Conservation (phyloP, 371 early-diverging fungal genomes). For the Apophysomyces trapeziformis region DNA sequence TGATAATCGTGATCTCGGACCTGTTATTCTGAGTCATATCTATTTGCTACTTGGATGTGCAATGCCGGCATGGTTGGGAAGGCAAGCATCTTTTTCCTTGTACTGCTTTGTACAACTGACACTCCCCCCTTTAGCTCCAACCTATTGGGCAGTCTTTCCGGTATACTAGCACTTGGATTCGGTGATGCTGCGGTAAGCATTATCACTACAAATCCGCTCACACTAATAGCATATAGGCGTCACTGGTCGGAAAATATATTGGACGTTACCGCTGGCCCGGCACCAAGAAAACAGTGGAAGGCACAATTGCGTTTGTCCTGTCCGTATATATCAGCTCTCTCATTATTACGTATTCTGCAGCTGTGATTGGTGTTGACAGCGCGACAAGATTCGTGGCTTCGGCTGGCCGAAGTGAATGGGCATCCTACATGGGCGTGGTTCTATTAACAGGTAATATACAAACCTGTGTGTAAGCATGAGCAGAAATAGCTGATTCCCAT, state of each 20-base stretch:
- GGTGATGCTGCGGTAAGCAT: conserved; percentile 78
- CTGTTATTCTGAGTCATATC: conserved; percentile 86
- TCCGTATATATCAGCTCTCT: conserved; percentile 60
- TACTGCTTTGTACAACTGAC: not conserved
- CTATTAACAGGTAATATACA: conserved; percentile 39
- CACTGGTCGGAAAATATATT: conserved; percentile 76
- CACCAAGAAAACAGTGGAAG: conserved; percentile 86
- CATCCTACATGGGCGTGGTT: conserved; percentile 26
- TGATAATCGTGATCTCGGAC: conserved; percentile 81
- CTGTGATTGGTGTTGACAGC: conserved; percentile 27
- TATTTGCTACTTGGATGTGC: conserved; percentile 92
- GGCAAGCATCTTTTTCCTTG: conserved; percentile 30
- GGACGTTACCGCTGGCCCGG: conserved; percentile 80
- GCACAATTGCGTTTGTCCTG: conserved; percentile 79
- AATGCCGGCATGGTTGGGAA: conserved; percentile 84
- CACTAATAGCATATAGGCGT: conserved; percentile 58
- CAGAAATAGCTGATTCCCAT: not conserved
- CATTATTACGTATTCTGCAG: conserved; percentile 33
- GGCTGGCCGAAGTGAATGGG: conserved; percentile 29
- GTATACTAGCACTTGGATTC: conserved; percentile 85
- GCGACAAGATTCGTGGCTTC: conserved; percentile 27
- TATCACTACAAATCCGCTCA: not conserved
- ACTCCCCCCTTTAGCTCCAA: conserved; percentile 32
- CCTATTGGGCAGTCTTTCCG: conserved; percentile 67
- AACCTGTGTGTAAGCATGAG: not conserved